Evolutionary conservation across 1,284 basidiomycete genomes (phyloP).

Genomic region (Ustilago xerochloae): DNA sequence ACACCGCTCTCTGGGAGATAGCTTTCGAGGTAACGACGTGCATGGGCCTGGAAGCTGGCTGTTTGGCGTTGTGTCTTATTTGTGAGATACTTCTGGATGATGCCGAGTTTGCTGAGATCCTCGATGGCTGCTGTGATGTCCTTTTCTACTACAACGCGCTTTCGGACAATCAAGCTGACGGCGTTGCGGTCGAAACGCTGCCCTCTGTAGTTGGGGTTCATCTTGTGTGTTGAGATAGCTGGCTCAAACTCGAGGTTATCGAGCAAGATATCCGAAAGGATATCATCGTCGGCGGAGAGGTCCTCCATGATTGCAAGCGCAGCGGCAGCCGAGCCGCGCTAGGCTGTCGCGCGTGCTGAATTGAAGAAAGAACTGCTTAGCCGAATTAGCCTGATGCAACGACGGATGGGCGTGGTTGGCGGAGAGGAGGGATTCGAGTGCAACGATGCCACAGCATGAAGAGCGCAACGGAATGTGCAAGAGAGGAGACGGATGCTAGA

Average conservation of each 20-base stretch:
- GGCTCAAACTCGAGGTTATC: constrained; percentile 67
- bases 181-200: constrained; percentile 61
- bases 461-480: constrained; percentile 5
- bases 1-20: constrained; percentile 66
- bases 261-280: constrained; percentile 66
- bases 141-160: constrained; percentile 57
- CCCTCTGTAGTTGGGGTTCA: constrained; percentile 64
- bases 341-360: constrained; percentile 30
- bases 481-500: neutral
- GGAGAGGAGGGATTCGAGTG: constrained; percentile 15
- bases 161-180: constrained; percentile 57
- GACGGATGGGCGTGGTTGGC: neutral
- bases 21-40: constrained; percentile 64
- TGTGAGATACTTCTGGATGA: constrained; percentile 58
- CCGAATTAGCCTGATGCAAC: constrained; percentile 6
- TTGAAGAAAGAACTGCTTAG: constrained; percentile 12
- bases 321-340: constrained; percentile 39
- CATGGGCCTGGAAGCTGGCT: constrained; percentile 51
- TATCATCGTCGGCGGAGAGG: constrained; percentile 65
- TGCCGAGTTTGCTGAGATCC: constrained; percentile 55
- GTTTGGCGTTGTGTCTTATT: constrained; percentile 58
- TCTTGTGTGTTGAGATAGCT: constrained; percentile 67
- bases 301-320: constrained; percentile 59
- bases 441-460: constrained; percentile 35
- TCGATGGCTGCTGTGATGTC: constrained; percentile 58